Conservation (phyloP, 441 rosid species). For the Pelargonium citronellum region DNA sequence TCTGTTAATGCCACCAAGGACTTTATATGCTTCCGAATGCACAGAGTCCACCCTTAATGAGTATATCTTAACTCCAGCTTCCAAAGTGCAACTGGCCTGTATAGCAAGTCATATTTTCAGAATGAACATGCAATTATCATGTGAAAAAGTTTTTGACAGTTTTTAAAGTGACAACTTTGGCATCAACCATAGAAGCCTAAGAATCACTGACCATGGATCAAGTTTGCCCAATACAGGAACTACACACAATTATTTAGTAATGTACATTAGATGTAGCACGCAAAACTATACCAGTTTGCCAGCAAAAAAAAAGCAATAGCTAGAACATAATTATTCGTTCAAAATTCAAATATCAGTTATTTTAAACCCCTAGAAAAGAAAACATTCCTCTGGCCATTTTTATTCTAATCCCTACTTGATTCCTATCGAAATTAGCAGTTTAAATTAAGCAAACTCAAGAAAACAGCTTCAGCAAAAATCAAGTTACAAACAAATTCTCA, state of each 20-base stretch:
- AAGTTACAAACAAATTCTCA: background rate
- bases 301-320: background rate
- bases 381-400: background rate
- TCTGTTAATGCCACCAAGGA: slow-evolving; percentile 80
- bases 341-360: background rate
- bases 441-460: background rate
- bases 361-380: no score
- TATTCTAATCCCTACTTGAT: background rate
- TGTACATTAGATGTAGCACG: background rate
- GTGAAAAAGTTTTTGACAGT: background rate
- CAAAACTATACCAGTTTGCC: background rate
- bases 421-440: background rate
- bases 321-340: background rate
- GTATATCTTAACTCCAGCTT: slow-evolving; percentile 95
- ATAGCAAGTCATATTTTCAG: slow-evolving; percentile 3
- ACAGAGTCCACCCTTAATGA: slow-evolving; percentile 80
- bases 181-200: background rate
- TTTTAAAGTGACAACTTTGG: background rate
- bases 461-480: background rate
- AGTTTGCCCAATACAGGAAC: background rate
- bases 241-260: background rate
- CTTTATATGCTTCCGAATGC: slow-evolving; percentile 91
- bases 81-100: slow-evolving; percentile 91
- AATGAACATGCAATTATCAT: no score
- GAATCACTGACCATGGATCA: background rate